Percentiles rank a stretch among this genome's conserved stretches.
These are phyloP conservation scores for Zoysia pacifica DNA, from an alignment of 176 grass and related monocot genomes.

Conservation along the genomic window DNA sequence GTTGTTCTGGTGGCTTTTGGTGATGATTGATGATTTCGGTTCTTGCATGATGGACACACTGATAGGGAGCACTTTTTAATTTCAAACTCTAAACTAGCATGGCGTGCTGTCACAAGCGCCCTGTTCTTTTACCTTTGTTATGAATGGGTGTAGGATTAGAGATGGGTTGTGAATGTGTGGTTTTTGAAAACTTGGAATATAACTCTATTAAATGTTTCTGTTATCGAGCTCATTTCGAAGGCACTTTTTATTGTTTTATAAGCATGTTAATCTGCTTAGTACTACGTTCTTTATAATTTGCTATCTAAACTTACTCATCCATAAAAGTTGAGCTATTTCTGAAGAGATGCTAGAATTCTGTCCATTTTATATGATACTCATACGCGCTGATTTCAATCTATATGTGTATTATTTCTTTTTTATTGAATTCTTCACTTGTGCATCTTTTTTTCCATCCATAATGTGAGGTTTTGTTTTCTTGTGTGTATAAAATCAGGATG, in stretches of 20 bases:
- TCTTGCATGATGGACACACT: background rate
- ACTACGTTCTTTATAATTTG: background rate
- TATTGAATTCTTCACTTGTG: conserved; percentile 17
- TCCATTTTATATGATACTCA: background rate
- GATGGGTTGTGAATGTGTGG: no score
- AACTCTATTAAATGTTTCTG: background rate
- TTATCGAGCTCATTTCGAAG: background rate
- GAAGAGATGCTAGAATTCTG: background rate
- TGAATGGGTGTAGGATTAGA: conserved; percentile 9
- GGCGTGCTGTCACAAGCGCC: background rate
- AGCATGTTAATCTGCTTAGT: background rate
- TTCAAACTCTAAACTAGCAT: background rate
- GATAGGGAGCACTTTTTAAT: background rate
- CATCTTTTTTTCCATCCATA: conserved; percentile 7
- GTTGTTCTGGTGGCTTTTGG: background rate
- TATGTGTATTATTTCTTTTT: background rate
- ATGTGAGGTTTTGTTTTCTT: conserved; percentile 20
- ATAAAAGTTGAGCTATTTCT: conserved; percentile 18
- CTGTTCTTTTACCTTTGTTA: conserved; percentile 11
- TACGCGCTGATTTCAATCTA: background rate
- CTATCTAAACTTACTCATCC: background rate
- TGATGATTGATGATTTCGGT: background rate
- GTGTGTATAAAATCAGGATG: conserved; percentile 39
- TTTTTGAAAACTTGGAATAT: background rate
- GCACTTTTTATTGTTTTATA: conserved; percentile 1